phyloP scores from a whole-genome alignment of 306 rosid genomes.

The Glycyrrhiza uralensis region DNA sequence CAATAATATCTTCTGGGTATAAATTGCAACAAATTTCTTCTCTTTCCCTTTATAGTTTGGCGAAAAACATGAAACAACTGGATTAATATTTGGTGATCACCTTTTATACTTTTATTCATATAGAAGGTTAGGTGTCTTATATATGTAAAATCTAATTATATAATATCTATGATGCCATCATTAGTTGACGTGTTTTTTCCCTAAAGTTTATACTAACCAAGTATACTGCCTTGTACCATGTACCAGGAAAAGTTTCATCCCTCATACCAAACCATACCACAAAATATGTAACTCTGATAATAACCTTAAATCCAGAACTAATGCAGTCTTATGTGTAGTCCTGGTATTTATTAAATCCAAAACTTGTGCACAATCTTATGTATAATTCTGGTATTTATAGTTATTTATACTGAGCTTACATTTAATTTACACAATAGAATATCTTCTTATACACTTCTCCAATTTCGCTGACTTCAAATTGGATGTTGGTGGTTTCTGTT shows the following conservation, averaged over 20 bases:
- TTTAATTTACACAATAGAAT: neutral
- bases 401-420: neutral
- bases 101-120: neutral
- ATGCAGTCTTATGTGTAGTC: neutral
- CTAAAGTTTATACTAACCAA: neutral
- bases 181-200: neutral
- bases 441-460: neutral
- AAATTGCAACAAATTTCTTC: neutral
- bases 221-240: neutral
- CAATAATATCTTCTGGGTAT: neutral
- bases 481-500: neutral
- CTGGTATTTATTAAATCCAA: neutral
- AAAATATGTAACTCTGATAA: neutral
- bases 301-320: neutral
- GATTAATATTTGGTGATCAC: neutral
- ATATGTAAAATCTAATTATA: neutral
- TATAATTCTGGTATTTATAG: too few species aligned
- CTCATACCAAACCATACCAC: neutral
- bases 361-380: too few species aligned
- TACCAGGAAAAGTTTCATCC: neutral
- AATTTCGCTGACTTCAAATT: neutral
- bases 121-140: neutral
- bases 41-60: neutral
- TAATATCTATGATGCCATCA: slow-evolving; percentile 6
- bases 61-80: neutral